These are phyloP conservation scores for Termitomyces sp. DNA, from an alignment of 768 basidiomycete genomes.

Conservation along the genomic window DNA sequence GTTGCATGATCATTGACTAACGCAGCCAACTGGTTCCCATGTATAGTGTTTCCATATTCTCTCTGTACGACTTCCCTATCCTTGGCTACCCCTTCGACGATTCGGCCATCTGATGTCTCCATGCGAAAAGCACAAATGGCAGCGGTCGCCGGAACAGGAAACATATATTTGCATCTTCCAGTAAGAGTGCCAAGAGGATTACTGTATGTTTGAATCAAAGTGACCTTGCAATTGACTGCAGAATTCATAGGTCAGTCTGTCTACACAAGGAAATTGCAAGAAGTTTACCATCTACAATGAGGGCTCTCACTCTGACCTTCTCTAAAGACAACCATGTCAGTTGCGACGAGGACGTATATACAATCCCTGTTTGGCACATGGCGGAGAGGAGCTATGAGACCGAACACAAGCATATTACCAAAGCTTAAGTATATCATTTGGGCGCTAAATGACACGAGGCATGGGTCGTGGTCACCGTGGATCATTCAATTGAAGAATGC, in stretches of 20 bases:
- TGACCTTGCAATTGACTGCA: conserved; percentile 34
- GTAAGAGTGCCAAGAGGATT: conserved; percentile 34
- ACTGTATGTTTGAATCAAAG: conserved; percentile 33
- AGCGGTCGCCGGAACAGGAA: conserved; percentile 51
- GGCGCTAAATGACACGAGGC: conserved; percentile 2
- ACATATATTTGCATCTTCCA: conserved; percentile 45
- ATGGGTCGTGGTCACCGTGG: background rate
- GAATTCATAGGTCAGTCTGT: background rate
- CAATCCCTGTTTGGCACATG: conserved; percentile 13
- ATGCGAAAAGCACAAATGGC: conserved; percentile 54
- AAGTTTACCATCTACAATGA: conserved; percentile 39
- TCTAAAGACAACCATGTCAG: conserved; percentile 31
- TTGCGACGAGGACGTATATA: conserved; percentile 7
- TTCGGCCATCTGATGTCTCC: conserved; percentile 34
- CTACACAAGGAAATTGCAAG: background rate
- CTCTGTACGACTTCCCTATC: conserved; percentile 39
- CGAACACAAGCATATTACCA: background rate
- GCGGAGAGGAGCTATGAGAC: background rate
- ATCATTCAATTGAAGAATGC: too few species aligned
- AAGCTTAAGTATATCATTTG: background rate
- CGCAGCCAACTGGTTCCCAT: conserved; percentile 34
- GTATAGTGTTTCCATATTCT: conserved; percentile 34
- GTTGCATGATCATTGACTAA: conserved; percentile 45
- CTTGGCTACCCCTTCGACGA: conserved; percentile 40
- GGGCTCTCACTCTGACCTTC: conserved; percentile 31